Evolutionary conservation across 768 basidiomycete genomes (phyloP), one percentile per base, ranked within the genome.

Genomic region (Nidularia sp.): DNA sequence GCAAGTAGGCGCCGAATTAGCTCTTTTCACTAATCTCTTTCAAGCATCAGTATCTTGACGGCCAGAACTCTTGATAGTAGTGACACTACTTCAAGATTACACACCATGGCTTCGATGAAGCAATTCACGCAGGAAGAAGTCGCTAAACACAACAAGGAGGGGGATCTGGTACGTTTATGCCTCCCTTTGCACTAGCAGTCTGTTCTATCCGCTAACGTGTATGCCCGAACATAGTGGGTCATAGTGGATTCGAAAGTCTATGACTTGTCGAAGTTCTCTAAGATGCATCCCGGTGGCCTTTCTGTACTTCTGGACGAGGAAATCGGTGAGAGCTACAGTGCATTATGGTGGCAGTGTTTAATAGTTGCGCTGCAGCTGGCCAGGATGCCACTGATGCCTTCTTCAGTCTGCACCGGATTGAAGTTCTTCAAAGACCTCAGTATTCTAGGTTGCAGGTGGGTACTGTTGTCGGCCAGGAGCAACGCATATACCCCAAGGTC

Each of bases 311-410:
- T 85, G n/a, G 85, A 90, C 60, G 68, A 74, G 4, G 87, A 89
- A 58, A 79, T 95, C 46, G 90, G 90, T 86, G 52, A 52, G 85
- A 29, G 25, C 25, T 29, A 29, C 25, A 29, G 25, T 29, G 25
- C 25, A 48, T 35, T 25, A 45, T 47, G 47, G 48, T 31, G 36
- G 35, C 34, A 32, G 34, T 49, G 35, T 22, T 29, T 34, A 29
- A 29, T 29, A 29, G 25, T 29, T 29, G 25, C 25, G 25, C 6
- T 45, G 9, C 70, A 86, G 91, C 90, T 48, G 93, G 92, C 6
- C 78, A 90, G 65, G 93, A 97, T 60, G 87, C 86, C 1, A 96
- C 93, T 0, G 87, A 92, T 34, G 79, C 80, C 4, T 97, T 98
- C 74, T 97, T 86, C 60, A 83, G 88, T 49, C 83, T 98, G 39